Evolutionary conservation across 2,329 filamentous ascomycete species (phyloP).

Genomic region (Ascochyta lentis): DNA sequence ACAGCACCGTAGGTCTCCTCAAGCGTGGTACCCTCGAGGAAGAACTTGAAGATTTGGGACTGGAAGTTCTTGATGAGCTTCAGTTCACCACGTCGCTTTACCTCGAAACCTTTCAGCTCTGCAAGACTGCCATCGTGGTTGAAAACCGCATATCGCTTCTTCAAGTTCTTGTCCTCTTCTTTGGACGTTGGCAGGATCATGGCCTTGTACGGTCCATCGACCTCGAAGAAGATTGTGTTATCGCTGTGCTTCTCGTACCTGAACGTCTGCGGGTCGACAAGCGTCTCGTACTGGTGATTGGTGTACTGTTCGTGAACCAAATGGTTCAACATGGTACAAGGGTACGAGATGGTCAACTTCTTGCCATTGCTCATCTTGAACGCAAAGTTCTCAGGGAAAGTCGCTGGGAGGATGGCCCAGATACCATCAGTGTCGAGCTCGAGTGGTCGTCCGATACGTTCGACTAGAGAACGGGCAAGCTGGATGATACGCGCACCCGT

Average conservation of each 20-base stretch:
- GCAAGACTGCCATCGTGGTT: constrained; percentile 96
- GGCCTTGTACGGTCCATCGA: constrained; percentile 95
- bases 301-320: constrained; percentile 94
- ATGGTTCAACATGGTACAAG: constrained; percentile 99
- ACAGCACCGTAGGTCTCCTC: constrained; percentile 90
- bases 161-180: constrained; percentile 99
- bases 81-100: constrained; percentile 95
- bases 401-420: constrained; percentile 97
- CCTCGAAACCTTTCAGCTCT: constrained; percentile 95
- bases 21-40: constrained; percentile 87
- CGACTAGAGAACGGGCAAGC: constrained; percentile 90
- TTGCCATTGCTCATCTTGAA: constrained; percentile 97
- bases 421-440: constrained; percentile 99
- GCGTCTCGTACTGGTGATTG: constrained; percentile 95
- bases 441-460: constrained; percentile 88
- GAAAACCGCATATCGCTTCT: constrained; percentile 98
- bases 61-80: constrained; percentile 99
- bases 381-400: constrained; percentile 93
- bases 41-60: constrained; percentile 99
- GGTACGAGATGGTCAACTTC: constrained; percentile 95
- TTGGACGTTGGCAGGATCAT: constrained; percentile 98
- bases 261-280: constrained; percentile 79
- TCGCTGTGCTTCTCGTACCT: constrained; percentile 97
- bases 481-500: constrained; percentile 98
- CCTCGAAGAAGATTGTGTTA: constrained; percentile 99